phyloP scores from a whole-genome alignment of 306 rosid species.

The Sesbania bispinosa region DNA sequence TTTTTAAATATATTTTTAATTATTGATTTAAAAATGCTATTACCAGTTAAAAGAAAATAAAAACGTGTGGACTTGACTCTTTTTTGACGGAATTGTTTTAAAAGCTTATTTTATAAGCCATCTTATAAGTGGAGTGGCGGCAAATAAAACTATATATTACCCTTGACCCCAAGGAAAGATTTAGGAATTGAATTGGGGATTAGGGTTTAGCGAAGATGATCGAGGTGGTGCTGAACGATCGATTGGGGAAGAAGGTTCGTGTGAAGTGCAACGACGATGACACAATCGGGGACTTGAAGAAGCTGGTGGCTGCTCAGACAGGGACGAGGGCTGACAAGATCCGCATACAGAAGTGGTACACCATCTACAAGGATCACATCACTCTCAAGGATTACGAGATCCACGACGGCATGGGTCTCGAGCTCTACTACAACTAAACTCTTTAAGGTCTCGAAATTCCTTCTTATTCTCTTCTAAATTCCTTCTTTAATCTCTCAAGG shows the following conservation, averaged over 20 bases:
- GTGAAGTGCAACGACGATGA: slow-evolving; percentile 92
- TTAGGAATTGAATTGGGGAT: neutral
- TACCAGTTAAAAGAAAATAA: too few species aligned
- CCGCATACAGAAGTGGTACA: slow-evolving; percentile 82
- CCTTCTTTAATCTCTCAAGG: too few species aligned
- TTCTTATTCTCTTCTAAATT: neutral
- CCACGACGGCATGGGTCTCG: slow-evolving; percentile 97
- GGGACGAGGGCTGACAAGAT: slow-evolving; percentile 81
- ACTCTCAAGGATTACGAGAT: slow-evolving; percentile 88
- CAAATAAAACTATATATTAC: neutral
- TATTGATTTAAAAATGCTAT: too few species aligned
- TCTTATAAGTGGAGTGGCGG: too few species aligned
- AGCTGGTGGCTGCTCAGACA: slow-evolving; percentile 95
- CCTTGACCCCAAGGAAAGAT: neutral
- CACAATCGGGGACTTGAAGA: slow-evolving; percentile 89
- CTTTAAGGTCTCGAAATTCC: neutral
- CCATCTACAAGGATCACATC: slow-evolving; percentile 83
- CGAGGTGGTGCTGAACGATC: slow-evolving; percentile 89
- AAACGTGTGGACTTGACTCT: too few species aligned
- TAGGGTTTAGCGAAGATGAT: slow-evolving; percentile 65
- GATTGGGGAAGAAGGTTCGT: slow-evolving; percentile 89
- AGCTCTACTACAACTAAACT: slow-evolving; percentile 76
- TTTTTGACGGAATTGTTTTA: neutral
- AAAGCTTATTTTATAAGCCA: too few species aligned
- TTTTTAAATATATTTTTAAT: too few species aligned